Base-by-base conservation (phyloP, 2,329 filamentous ascomycete genomes). In the Pseudogymnoascus sp. region DNA sequence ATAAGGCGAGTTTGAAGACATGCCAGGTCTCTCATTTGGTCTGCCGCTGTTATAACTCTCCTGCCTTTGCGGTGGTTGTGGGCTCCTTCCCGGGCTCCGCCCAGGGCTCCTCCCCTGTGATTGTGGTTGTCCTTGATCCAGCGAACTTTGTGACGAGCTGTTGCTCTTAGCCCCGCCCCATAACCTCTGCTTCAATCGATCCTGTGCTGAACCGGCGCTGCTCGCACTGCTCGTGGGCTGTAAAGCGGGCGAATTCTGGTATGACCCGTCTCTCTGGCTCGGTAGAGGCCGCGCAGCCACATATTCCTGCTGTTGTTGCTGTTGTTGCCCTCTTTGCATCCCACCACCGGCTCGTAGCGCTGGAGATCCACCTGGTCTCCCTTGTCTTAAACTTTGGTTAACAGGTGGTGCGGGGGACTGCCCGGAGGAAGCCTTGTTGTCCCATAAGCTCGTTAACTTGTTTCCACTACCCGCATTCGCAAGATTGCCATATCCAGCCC, bases 141-240 rank as follows among this genome's bases (percentile, higher is more conserved):
- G 47, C 28, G 47, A 54, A 20, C n/a, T 54, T 33, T 54, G 47
- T 33, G 47, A 54, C 28, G 47, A 54, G 47, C 47, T 54, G 47
- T 54, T 54, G 47, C 47, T 54, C 47, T 54, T 54, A 20, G 47
- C 47, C 5, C 47, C 47, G 9, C 84, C 85, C 80, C 91, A 91
- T 50, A 96, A 76, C 64, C 90, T 79, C 69, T 92, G 90, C 71
- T 91, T 90, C 67, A 97, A 77, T 67, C 90, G 81, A 68, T 96
- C 90, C 75, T 95, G 90, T 58, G 91, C 91, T 18, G 86, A 85
- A 35, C 79, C 79, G 2, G 79, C 76, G 38, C 70, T 70, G 41
- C 41, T 20, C 2, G 79, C 76, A 38, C 70, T 70, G 57, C 2
- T 58, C 20, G 37, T 58, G 35, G 33, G 57, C 33, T 58, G 57